Base-by-base conservation (phyloP, 2,329 filamentous ascomycete species). In the Colletotrichum tofieldiae region DNA sequence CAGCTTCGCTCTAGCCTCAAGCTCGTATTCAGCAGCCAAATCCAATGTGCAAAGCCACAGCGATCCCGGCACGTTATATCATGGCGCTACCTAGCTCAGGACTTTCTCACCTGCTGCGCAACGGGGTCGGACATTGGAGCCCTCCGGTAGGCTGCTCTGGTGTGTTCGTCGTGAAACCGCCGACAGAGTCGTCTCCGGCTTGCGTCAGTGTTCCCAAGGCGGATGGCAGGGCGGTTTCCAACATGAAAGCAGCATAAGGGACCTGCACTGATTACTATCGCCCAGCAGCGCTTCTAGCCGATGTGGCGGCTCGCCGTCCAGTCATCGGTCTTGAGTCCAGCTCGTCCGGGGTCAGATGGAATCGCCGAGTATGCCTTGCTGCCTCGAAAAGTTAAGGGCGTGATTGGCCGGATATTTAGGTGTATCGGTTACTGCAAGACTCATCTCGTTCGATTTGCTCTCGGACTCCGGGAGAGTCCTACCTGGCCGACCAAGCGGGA, bases 311-410 rank as follows among this genome's bases (percentile, higher is more conserved):
- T 67, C 64, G 56, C 49, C 56, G 43, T 51, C 64, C 51, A 58
- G 43, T 71, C 51, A 68, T 39, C 43, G 14, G 52, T 52, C 20
- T 20, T 3, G 8, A 47, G 20, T 12, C 51, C 52, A 65, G 67
- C 52, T 69, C 59, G 52, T 35, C 66, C 32, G 20, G 23, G 51
- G 67, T 45, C 37, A 59, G 52, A 49, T 43, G 45, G 37, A 45
- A 45, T 60, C 52, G 61, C 62, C 35, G 67, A 60, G 49, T 68
- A 35, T 71, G 69, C 69, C 65, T 71, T 43, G 65, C 65, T 56
- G 64, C 56, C 68, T 62, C 45, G 26, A 20, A 37, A 54, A 18
- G 41, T 9, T 35, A 16, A 32, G 29, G 43, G 41, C 64, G 37
- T 52, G 64, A 62, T 68, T 68, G 64, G 68, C 18, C 26, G 14